A percentile compares a stretch with the other conserved stretches of the same genome.
phyloP scores from a whole-genome alignment of 2,329 filamentous ascomycete species.

The Talaromyces sp. region DNA sequence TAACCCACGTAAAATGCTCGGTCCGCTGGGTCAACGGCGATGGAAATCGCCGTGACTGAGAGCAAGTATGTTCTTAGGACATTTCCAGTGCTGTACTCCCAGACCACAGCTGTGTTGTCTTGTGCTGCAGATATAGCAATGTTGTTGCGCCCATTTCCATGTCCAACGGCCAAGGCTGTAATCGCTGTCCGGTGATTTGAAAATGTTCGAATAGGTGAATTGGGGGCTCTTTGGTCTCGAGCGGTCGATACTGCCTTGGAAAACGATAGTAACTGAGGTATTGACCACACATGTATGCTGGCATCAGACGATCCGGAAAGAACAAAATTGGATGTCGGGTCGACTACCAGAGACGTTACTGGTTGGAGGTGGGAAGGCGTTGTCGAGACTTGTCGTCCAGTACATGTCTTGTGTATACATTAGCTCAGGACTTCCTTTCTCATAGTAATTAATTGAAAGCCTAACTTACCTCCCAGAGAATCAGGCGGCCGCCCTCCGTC shows the following conservation, averaged over 20 bases:
- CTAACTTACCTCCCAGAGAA: constrained; percentile 79
- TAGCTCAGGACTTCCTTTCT: not conserved
- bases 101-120: constrained; percentile 85
- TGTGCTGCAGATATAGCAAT: constrained; percentile 77
- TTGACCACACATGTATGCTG: constrained; percentile 86
- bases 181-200: constrained; percentile 58
- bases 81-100: constrained; percentile 80
- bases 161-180: constrained; percentile 51
- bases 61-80: constrained; percentile 77
- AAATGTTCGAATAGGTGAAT: constrained; percentile 69
- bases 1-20: constrained; percentile 76
- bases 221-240: constrained; percentile 36
- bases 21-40: constrained; percentile 74
- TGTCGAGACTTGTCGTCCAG: constrained; percentile 40
- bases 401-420: constrained; percentile 30
- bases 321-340: constrained; percentile 54
- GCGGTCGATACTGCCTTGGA: constrained; percentile 38
- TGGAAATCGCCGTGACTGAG: constrained; percentile 63
- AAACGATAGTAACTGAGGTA: constrained; percentile 66
- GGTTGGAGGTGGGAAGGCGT: constrained; percentile 38
- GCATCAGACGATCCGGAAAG: constrained; percentile 58
- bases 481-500: constrained; percentile 75
- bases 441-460: too few species aligned
- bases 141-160: constrained; percentile 66
- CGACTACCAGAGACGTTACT: constrained; percentile 67